A percentile compares a stretch with the other conserved stretches of the same genome.
These are phyloP conservation scores for Cystobasidium ongulense DNA, from an alignment of 768 basidiomycete species.

Conservation along the genomic window DNA sequence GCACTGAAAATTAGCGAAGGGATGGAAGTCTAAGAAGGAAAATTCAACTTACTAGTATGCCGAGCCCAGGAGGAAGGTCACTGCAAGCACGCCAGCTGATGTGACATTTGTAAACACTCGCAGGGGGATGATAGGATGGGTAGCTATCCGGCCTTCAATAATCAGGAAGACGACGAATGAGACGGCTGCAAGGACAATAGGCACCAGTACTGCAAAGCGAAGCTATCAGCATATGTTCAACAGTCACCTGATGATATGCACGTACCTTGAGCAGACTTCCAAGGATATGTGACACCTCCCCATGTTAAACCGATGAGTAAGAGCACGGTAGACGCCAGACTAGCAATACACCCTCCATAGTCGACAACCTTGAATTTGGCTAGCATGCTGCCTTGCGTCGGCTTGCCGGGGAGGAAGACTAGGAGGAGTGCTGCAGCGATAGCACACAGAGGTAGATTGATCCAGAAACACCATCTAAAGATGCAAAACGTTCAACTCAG, in stretches of 20 bases:
- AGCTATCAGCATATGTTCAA: conserved; percentile 63
- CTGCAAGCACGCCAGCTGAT: conserved; percentile 5
- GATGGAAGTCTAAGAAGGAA: conserved; percentile 37
- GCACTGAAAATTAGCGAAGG: conserved; percentile 45
- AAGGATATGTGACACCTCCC: conserved; percentile 33
- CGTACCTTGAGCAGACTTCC: conserved; percentile 28
- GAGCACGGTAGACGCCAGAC: conserved; percentile 45
- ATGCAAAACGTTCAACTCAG: background rate
- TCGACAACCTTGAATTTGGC: conserved; percentile 55
- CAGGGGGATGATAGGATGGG: conserved; percentile 60
- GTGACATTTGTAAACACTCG: conserved; percentile 14
- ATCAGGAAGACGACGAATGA: conserved; percentile 57
- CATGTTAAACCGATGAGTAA: conserved; percentile 41
- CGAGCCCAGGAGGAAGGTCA: conserved; percentile 10
- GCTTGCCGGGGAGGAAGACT: conserved; percentile 61
- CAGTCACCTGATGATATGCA: conserved; percentile 47
- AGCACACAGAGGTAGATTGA: conserved; percentile 12
- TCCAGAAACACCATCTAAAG: conserved; percentile 32
- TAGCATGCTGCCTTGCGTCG: conserved; percentile 57
- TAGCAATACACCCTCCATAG: conserved; percentile 44
- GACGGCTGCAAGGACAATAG: conserved; percentile 54
- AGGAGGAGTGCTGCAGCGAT: conserved; percentile 35
- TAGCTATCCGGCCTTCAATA: conserved; percentile 66
- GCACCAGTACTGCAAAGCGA: conserved; percentile 64
- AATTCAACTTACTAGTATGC: conserved; percentile 12